Percentiles rank a stretch among this genome's conserved stretches.
These are phyloP conservation scores for Macrophomina phaseolina DNA, from an alignment of 2,329 filamentous ascomycete genomes.

Conservation along the genomic window DNA sequence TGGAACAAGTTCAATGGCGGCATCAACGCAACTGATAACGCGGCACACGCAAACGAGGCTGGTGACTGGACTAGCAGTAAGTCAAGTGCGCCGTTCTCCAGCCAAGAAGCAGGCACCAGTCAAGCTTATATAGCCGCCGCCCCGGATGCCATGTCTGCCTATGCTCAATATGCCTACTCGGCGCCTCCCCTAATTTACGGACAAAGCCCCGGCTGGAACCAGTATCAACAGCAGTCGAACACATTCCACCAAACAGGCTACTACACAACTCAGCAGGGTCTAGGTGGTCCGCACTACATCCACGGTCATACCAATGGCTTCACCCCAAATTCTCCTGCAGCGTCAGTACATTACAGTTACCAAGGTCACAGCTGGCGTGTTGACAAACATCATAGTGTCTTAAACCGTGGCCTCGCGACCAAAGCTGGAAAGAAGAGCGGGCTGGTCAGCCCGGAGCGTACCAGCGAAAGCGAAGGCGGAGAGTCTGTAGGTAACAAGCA, in stretches of 20 bases:
- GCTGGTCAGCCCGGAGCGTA: background rate
- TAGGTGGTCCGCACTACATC: background rate
- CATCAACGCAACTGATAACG: background rate
- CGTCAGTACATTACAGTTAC: constrained; percentile 14
- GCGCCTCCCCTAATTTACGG: background rate
- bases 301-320: constrained; percentile 18
- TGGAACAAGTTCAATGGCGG: constrained; percentile 10
- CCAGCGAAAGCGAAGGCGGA: constrained; percentile 2
- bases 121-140: background rate
- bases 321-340: constrained; percentile 2
- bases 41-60: background rate
- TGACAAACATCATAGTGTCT: constrained; percentile 24
- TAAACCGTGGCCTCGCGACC: constrained; percentile 1
- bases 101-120: background rate
- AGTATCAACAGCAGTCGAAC: background rate
- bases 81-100: background rate
- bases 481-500: background rate
- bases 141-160: background rate
- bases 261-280: background rate
- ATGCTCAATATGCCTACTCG: background rate
- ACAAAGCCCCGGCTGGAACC: background rate
- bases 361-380: constrained; percentile 22
- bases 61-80: background rate
- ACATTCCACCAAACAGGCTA: background rate
- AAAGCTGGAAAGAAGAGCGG: background rate